Base-by-base conservation (phyloP, 306 rosid species). In the Prosopis cineraria region DNA sequence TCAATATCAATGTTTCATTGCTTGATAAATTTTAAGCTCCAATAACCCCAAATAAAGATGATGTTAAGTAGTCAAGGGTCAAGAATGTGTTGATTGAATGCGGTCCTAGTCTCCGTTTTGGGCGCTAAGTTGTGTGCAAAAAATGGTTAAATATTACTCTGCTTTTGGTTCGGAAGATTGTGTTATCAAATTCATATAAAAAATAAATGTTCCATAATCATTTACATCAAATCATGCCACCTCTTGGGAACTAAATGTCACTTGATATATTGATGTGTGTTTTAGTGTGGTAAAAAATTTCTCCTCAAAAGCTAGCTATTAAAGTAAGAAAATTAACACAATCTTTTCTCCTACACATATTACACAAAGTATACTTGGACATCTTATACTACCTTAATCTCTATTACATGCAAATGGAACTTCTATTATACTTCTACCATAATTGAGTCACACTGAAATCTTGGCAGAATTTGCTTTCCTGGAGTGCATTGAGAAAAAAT, bases 401-500 rank as follows among this genome's bases (percentile, higher is more conserved):
- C 29, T n/a, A n/a, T n/a, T n/a, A n/a, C n/a, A n/a, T n/a, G n/a
- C n/a, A n/a, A n/a, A n/a, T n/a, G n/a, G n/a, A n/a, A n/a, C n/a
- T n/a, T n/a, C n/a, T n/a, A n/a, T n/a, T n/a, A n/a, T n/a, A n/a
- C n/a, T n/a, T n/a, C n/a, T n/a, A n/a, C 17, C 22, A 14, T 24
- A 16, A 30, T 62, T 31, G 41, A 62, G 22, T 29, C 30, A 30
- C 14, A 65, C 43, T 0, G 47, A 16, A 44, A 75, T 12, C 47
- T 44, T 8, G 29, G 69, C 34, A 29, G n/a, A 60, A 13, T 29
- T 7, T 30, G 27, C 40, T 22, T 74, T 58, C 53, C 13, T 56
- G 64, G 41, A 22, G 71, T 67, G 37, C 22, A 53, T 59, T 55
- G 39, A 60, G 41, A 53, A 10, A 67, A 66, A 68, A 36, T 75